phyloP scores from a whole-genome alignment of 371 early-diverging fungal genomes.

The Actinomortierella ambigua region DNA sequence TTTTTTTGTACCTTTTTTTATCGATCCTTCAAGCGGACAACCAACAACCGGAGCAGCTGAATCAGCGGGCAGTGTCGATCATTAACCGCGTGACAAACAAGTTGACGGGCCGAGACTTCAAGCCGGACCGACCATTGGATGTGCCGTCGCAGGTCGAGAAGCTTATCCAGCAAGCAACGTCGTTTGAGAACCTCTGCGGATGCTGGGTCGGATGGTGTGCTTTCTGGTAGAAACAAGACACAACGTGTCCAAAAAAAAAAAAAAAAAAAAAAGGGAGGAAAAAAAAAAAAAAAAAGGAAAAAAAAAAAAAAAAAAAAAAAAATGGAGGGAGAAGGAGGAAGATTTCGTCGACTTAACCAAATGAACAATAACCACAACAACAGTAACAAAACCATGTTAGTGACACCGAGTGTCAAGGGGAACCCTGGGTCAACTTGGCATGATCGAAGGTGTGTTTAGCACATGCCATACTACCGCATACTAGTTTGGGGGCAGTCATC shows the following conservation, averaged over 20 bases:
- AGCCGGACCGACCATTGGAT: conserved; percentile 79
- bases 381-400: too few relatives aligned
- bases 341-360: background rate
- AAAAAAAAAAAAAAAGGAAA: conserved; percentile 4
- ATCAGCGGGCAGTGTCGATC: conserved; percentile 65
- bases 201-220: conserved; percentile 97
- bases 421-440: too few relatives aligned
- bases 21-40: conserved; percentile 59
- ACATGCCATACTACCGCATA: too few relatives aligned
- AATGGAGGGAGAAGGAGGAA: background rate
- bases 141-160: conserved; percentile 90
- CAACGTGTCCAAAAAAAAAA: too few relatives aligned
- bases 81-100: conserved; percentile 64
- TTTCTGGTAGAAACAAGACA: conserved; percentile 51
- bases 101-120: conserved; percentile 84
- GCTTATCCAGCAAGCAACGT: conserved; percentile 94
- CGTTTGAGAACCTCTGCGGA: conserved; percentile 93
- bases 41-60: conserved; percentile 53
- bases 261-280: too few relatives aligned
- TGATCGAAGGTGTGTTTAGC: too few relatives aligned
- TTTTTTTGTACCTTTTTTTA: background rate
- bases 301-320: conserved; percentile 3
- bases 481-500: too few relatives aligned
- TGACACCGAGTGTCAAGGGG: too few relatives aligned
- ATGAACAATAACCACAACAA: too few relatives aligned